Evolutionary conservation across 139 green algal genomes (phyloP).

Genomic region (Closterium sp.): DNA sequence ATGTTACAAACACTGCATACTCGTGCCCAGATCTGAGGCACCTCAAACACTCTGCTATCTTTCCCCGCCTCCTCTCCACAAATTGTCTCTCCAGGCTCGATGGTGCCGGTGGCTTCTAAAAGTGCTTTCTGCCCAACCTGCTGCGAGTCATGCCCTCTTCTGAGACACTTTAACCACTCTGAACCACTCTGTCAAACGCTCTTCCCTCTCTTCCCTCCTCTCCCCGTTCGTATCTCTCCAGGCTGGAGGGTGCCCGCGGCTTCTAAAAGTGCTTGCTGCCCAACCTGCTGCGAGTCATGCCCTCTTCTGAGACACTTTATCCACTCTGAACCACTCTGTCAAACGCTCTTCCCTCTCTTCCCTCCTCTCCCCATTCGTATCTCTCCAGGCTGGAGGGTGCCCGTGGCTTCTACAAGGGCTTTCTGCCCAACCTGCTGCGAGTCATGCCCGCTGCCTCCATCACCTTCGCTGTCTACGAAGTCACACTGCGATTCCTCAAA

Average conservation of each 20-base stretch:
- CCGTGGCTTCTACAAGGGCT: slow-evolving; percentile 71
- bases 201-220: slow-evolving; percentile 22
- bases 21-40: too few relatives aligned
- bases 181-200: too few relatives aligned
- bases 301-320: too few relatives aligned
- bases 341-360: neutral
- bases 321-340: too few relatives aligned
- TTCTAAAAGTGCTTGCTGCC: neutral
- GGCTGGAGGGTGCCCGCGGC: neutral
- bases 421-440: slow-evolving; percentile 71
- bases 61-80: neutral
- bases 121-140: neutral
- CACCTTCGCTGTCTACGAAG: slow-evolving; percentile 80
- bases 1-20: too few relatives aligned
- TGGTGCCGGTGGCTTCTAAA: neutral
- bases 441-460: slow-evolving; percentile 73
- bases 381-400: slow-evolving; percentile 58
- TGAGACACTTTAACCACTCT: neutral
- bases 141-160: neutral
- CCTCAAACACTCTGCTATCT: too few relatives aligned
- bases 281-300: neutral
- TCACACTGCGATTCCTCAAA: slow-evolving; percentile 53
- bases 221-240: neutral
- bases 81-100: neutral
- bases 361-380: neutral